phyloP scores from a whole-genome alignment of 257 asterid species.

The Jaltomata sinuosa region DNA sequence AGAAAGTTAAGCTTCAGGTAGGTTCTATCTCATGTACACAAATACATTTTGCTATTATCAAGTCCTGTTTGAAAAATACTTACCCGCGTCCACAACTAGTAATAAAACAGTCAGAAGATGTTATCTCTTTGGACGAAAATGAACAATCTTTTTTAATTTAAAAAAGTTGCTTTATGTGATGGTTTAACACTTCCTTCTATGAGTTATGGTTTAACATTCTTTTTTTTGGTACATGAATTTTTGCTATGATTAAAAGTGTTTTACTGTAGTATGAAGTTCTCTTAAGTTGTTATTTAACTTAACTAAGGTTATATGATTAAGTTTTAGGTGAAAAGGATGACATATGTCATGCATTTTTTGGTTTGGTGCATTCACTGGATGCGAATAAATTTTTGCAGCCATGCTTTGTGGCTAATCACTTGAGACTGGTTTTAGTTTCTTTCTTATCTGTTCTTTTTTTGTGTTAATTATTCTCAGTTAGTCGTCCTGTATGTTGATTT shows the following conservation, averaged over 20 bases:
- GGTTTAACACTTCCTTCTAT: not conserved
- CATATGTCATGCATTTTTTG: not conserved
- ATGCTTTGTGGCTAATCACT: not conserved
- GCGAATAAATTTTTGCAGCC: not conserved
- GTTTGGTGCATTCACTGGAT: not conserved
- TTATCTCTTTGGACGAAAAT: not conserved
- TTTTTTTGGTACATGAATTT: not conserved
- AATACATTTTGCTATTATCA: not conserved
- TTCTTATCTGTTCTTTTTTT: not conserved
- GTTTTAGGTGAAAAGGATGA: not conserved
- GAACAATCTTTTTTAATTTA: not conserved
- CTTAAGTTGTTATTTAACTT: not conserved
- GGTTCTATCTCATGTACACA: not conserved
- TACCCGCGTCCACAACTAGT: not conserved
- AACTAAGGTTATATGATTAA: not conserved
- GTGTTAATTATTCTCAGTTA: constrained; percentile 13
- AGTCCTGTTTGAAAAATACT: not conserved
- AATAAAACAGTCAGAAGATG: not conserved
- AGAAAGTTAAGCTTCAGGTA: constrained; percentile 81
- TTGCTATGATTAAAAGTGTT: not conserved
- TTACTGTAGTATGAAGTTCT: not conserved
- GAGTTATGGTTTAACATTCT: not conserved
- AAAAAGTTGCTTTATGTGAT: not conserved
- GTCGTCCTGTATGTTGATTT: constrained; percentile 80
- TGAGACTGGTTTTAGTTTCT: not conserved